Evolutionary conservation across 768 basidiomycete species (phyloP), one percentile per base, ranked within the genome.

Genomic region (Hygrocybe coccinea): DNA sequence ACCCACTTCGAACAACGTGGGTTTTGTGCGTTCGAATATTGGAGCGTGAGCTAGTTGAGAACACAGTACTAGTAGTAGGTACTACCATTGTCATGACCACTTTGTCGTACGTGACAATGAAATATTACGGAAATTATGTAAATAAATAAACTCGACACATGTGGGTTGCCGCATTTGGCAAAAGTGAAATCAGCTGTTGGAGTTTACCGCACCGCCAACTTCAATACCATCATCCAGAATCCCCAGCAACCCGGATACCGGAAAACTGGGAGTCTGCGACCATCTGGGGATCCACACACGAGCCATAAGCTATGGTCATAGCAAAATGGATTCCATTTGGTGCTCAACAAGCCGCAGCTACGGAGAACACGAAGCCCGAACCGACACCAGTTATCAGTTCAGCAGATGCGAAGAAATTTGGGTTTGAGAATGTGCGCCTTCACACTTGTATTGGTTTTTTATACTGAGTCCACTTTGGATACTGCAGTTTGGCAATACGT

Each of bases 401-500:
- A 14, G 83, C 89, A 55, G 88, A 90, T 71, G 82, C 80, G 56
- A 92, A 93, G 78, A 87, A 84, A 67, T 95, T 95, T 76, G 95
- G 95, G n/a, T 77, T 97, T 52, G 95, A 97, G 78, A 98, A 98
- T 70, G 93, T 95, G 69, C 65, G 93, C 82, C 17, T 38, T 44
- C 48, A 24, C 52, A n/a, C 45, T 50, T 29, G 35, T 38, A 17
- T 45, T 19, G 11, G 49, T 34, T 56, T 52, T 37, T 52, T 22
- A 38, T 25, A 41, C 45, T 63, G 48, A 55, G 48, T 55, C 33
- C 17, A 47, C 59, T 55, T 35, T n/a, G 17, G 46, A 38, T 17
- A 51, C 17, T 48, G 7, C 60, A 95, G 92, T 97, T 95, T 75
- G 94, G 93, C 38, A 98, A 97, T 69, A 98, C 92, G 46, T 98